Evolutionary conservation across 306 rosid species (phyloP).

Genomic region (Quercus ilex): DNA sequence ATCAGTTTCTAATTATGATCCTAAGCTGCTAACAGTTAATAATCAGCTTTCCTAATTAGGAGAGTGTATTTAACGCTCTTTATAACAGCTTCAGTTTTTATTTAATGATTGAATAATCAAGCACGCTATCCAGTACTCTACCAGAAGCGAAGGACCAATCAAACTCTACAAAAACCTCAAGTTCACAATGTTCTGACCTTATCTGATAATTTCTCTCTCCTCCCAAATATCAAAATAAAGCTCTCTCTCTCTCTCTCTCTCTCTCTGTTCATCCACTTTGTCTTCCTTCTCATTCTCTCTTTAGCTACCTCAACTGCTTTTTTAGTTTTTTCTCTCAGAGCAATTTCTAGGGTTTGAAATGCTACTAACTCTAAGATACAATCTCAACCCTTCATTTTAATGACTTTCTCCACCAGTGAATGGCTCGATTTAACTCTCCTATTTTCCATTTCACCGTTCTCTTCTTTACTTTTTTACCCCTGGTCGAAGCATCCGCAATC

Average conservation of each 20-base stretch:
- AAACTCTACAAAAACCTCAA: not conserved
- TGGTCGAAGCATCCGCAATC: constrained; percentile 23
- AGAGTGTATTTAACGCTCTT: constrained; percentile 28
- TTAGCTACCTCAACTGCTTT: no score
- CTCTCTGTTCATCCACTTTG: constrained; percentile 21
- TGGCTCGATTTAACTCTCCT: constrained; percentile 82
- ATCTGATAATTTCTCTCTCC: not conserved
- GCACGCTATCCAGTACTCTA: not conserved
- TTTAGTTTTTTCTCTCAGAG: constrained; percentile 4
- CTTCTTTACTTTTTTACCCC: constrained; percentile 14
- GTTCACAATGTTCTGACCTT: constrained; percentile 18
- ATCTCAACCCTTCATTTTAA: constrained; percentile 41
- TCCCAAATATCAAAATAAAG: constrained; percentile 36
- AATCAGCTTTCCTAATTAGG: not conserved
- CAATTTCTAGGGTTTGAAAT: constrained; percentile 56
- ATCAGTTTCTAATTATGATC: no score
- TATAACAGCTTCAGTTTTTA: constrained; percentile 32
- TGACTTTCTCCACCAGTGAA: constrained; percentile 64
- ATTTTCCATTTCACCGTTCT: constrained; percentile 30
- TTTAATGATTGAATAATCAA: not conserved
- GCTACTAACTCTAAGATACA: constrained; percentile 30
- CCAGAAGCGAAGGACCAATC: not conserved
- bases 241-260: constrained; percentile 12
- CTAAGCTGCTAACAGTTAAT: no score
- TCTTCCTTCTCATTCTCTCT: not conserved